Percentiles rank a stretch among this genome's conserved stretches.
Conservation (phyloP, 1,284 basidiomycete species). For the Leucoagaricus sp. region DNA sequence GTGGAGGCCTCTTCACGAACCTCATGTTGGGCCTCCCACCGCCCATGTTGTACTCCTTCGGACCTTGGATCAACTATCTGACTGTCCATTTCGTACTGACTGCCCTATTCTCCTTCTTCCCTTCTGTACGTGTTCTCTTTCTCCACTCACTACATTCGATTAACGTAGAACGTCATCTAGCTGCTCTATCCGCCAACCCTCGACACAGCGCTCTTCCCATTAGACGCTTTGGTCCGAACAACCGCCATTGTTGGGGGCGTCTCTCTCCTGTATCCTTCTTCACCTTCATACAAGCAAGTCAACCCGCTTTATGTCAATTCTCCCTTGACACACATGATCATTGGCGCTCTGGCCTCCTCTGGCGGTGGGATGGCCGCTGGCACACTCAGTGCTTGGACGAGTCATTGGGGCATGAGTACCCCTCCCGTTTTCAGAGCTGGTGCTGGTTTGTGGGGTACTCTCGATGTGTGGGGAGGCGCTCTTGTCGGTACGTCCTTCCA, state of each 20-base stretch:
- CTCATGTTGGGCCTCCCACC: constrained; percentile 43
- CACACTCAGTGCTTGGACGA: constrained; percentile 41
- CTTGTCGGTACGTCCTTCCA: constrained; percentile 35
- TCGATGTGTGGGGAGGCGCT: constrained; percentile 50
- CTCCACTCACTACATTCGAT: neutral
- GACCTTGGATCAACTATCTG: constrained; percentile 48
- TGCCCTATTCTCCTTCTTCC: constrained; percentile 37
- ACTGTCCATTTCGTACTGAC: constrained; percentile 45
- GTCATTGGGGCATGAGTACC: constrained; percentile 41
- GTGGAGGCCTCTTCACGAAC: constrained; percentile 44
- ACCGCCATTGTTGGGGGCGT: constrained; percentile 39
- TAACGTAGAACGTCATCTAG: constrained; percentile 16
- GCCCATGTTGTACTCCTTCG: constrained; percentile 44
- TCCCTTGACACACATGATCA: constrained; percentile 42
- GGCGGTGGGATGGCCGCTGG: constrained; percentile 44
- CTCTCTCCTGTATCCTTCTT: constrained; percentile 29
- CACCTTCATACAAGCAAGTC: constrained; percentile 24
- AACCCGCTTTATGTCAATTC: constrained; percentile 36
- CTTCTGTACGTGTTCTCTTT: constrained; percentile 30
- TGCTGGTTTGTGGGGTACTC: constrained; percentile 35
- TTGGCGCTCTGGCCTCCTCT: constrained; percentile 44
- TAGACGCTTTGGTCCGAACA: constrained; percentile 47
- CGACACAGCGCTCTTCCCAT: constrained; percentile 47
- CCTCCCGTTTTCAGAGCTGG: constrained; percentile 41
- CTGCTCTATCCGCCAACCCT: constrained; percentile 31